Conservation (phyloP, 306 rosid genomes). For the Rubus idaeus region DNA sequence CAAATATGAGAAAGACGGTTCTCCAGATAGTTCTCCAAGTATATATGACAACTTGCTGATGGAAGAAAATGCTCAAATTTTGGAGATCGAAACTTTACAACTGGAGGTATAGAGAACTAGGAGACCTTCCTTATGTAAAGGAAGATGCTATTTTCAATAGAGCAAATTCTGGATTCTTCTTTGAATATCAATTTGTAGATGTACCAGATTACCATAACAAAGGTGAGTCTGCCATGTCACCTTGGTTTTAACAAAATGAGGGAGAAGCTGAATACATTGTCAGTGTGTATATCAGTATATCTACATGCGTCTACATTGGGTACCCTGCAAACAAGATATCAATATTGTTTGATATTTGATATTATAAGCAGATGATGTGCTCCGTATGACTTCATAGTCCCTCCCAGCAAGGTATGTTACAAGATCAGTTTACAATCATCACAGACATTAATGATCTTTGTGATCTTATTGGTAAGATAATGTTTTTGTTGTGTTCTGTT, state of each 20-base stretch:
- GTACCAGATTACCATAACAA: conserved; percentile 88
- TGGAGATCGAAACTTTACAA: conserved; percentile 98
- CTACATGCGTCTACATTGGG: conserved; percentile 88
- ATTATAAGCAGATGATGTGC: conserved; percentile 82
- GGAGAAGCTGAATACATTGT: conserved; percentile 94
- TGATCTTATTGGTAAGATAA: background rate
- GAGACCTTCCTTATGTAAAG: conserved; percentile 85
- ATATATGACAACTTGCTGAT: conserved; percentile 89
- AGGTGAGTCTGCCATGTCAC: conserved; percentile 95
- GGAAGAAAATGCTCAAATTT: conserved; percentile 99
- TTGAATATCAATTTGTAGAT: conserved; percentile 92
- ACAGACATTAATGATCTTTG: background rate
- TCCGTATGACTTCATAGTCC: conserved; percentile 90
- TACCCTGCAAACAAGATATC: conserved; percentile 96
- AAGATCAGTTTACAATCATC: background rate
- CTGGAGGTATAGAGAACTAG: conserved; percentile 96
- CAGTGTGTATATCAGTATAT: conserved; percentile 67
- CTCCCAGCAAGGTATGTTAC: conserved; percentile 81
- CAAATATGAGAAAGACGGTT: conserved; percentile 45
- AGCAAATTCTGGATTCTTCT: conserved; percentile 96
- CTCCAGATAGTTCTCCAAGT: conserved; percentile 93
- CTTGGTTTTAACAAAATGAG: conserved; percentile 97
- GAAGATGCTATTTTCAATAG: conserved; percentile 53
- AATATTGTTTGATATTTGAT: conserved; percentile 90
- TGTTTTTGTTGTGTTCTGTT: conserved; percentile 16